Conservation (phyloP, 106 monocot species). For the Dendrobium chrysotoxum region DNA sequence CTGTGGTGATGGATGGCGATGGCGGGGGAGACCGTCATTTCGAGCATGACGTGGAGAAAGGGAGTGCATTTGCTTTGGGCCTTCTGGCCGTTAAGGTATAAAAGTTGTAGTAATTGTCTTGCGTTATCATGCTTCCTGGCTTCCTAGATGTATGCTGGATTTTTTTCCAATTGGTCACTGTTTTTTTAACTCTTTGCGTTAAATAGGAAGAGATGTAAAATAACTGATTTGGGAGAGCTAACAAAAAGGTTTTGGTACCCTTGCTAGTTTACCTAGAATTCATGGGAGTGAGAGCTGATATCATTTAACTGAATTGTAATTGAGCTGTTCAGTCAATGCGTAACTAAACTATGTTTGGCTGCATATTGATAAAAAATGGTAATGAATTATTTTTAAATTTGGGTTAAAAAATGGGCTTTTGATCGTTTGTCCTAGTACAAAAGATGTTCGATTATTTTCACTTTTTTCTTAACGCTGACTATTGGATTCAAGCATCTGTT, state of each 20-base stretch:
- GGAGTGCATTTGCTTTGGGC: constrained; percentile 81
- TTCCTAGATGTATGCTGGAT: neutral
- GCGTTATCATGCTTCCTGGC: neutral
- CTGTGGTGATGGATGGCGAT: neutral
- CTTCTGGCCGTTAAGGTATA: constrained; percentile 95
- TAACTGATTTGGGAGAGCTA: neutral
- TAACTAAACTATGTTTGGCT: too few relatives aligned
- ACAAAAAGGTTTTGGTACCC: neutral
- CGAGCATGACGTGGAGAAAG: constrained; percentile 96
- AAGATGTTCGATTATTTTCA: too few relatives aligned
- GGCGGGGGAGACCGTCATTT: constrained; percentile 27
- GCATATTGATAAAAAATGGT: neutral
- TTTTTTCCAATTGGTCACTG: neutral
- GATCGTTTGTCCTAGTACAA: neutral
- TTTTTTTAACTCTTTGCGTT: neutral
- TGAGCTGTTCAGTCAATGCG: too few relatives aligned
- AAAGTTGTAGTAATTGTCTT: neutral
- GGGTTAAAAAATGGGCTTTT: neutral
- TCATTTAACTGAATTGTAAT: neutral
- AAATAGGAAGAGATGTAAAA: neutral
- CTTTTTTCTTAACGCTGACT: too few relatives aligned
- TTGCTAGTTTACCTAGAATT: neutral
- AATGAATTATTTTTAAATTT: neutral
- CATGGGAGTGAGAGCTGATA: neutral
- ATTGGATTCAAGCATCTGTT: too few relatives aligned